These are phyloP conservation scores for Obelidium mucronatum DNA, from an alignment of 192 early-diverging fungal species.

Conservation along the genomic window DNA sequence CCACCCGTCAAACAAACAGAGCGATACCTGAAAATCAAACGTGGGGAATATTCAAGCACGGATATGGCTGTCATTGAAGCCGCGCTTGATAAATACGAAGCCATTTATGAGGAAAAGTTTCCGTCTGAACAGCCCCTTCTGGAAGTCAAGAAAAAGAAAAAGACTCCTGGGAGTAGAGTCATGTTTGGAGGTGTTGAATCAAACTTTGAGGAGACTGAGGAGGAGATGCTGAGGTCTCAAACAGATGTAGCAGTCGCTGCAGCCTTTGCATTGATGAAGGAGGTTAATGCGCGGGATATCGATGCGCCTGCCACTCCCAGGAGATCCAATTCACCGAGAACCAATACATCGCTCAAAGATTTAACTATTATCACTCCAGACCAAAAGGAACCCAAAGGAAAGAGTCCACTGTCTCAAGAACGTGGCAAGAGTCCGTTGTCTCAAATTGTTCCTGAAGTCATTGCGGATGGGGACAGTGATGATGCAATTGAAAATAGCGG, in stretches of 20 bases:
- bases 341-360: background rate
- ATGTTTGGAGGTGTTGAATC: background rate
- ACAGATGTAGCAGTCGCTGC: slow-evolving; percentile 22
- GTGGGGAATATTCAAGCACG: background rate
- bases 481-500: too few species aligned
- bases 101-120: slow-evolving; percentile 9
- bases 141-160: background rate
- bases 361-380: too few species aligned
- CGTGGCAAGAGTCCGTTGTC: too few species aligned
- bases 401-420: too few species aligned
- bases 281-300: slow-evolving; percentile 8
- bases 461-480: too few species aligned
- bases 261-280: slow-evolving; percentile 27
- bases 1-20: slow-evolving; percentile 25
- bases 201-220: background rate
- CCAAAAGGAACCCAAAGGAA: too few species aligned
- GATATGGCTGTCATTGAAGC: slow-evolving; percentile 6
- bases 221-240: background rate
- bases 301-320: background rate
- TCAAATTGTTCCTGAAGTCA: too few species aligned
- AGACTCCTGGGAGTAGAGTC: background rate
- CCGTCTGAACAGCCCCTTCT: background rate
- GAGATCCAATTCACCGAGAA: background rate
- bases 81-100: slow-evolving; percentile 5
- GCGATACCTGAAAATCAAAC: slow-evolving; percentile 19